Evolutionary conservation across 2,329 filamentous ascomycete genomes (phyloP), one percentile per base, ranked within the genome.

Genomic region (Colletotrichum cuscutae): DNA sequence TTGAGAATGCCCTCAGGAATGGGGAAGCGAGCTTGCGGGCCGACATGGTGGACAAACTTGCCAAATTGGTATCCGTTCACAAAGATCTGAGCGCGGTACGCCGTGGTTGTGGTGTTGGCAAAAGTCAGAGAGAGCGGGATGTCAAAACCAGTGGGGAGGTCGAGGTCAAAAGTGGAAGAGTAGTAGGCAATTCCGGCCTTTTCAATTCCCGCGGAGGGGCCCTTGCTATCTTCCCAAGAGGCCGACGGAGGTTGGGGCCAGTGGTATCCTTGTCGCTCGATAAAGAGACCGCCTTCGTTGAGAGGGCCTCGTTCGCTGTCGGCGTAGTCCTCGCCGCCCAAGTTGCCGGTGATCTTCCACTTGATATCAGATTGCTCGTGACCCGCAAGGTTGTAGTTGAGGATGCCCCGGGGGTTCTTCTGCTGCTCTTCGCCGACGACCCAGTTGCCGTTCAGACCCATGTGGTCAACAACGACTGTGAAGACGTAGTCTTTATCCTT

Each of bases 21-120:
- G 4, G 92, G 92, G 81, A 90, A 94, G 4, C 80, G 84, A 0
- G 86, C 89, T 83, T 94, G 92, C 4, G 93, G 93, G 0, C 93
- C 92, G 26, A 94, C 83, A 75, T 94, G 91, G 76, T 89, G 90
- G 5, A 89, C 81, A 58, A 79, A 82, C 75, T 82, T 82, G 63
- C 84, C 83, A 72, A 89, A 93, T 81, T 94, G 91, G 81, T 90
- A 94, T 2, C 92, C 92, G 77, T 94, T 94, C 61, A 94, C 88
- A 76, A 87, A 94, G 6, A 94, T 79, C 81, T 92, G 89, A 2
- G 83, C 88, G 37, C 91, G 84, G 76, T 91, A 91, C 3, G 75
- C 75, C 1, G 71, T 61, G 0, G 71, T 76, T 0, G 83, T 82
- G 2, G 81, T 82, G 71, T 85, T 84, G 24, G 83, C 84, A 77